Conservation (phyloP, 805 yeast genomes). For the Ogataea zsoltii region DNA sequence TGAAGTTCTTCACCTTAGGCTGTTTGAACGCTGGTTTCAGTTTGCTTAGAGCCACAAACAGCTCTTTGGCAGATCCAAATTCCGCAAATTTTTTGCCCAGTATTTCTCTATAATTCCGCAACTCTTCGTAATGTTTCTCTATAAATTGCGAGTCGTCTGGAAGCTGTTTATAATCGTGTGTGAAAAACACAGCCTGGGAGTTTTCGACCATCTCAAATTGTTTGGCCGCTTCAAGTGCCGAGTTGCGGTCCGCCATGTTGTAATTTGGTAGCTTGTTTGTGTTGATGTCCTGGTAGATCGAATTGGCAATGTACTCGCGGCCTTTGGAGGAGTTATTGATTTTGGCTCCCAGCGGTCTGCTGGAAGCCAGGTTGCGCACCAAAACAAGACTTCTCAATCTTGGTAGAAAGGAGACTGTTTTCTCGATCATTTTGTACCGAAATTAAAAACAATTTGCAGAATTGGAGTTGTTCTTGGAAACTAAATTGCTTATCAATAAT, state of each 20-base stretch:
- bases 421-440: not conserved
- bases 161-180: constrained; percentile 43
- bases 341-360: constrained; percentile 16
- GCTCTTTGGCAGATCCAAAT: constrained; percentile 38
- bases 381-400: not conserved
- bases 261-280: constrained; percentile 18
- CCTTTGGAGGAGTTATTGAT: constrained; percentile 18
- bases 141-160: constrained; percentile 57
- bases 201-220: constrained; percentile 21
- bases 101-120: constrained; percentile 35
- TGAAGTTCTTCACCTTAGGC: constrained; percentile 17
- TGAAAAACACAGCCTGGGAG: constrained; percentile 13
- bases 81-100: constrained; percentile 39
- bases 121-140: constrained; percentile 48
- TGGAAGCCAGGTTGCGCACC: constrained; percentile 2
- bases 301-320: constrained; percentile 20
- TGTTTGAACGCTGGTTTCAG: constrained; percentile 26
- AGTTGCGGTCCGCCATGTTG: constrained; percentile 16
- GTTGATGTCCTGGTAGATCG: constrained; percentile 22
- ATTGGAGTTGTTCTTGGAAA: too few relatives aligned
- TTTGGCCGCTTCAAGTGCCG: constrained; percentile 30
- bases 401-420: not conserved
- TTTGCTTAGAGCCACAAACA: constrained; percentile 41
- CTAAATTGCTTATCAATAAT: not conserved
- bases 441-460: too few relatives aligned